A percentile compares a stretch with the other conserved stretches of the same genome.
Evolutionary conservation across 2,329 filamentous ascomycete species (phyloP).

Genomic region (Conoideocrella luteorostrata): DNA sequence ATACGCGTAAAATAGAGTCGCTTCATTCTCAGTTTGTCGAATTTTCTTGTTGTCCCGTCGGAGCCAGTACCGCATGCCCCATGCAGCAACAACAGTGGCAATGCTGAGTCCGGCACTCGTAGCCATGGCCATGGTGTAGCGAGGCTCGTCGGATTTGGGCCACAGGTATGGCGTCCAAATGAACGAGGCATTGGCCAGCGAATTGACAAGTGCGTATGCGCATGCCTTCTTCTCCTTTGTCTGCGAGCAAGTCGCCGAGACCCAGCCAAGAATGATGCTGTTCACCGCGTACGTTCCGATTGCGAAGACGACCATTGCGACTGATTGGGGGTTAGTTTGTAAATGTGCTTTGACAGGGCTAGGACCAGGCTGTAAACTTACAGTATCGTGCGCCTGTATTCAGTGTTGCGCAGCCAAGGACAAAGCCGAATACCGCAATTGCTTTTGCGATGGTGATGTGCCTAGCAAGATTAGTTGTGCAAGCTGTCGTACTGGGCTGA

Average conservation of each 20-base stretch:
- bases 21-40: conserved; percentile 14
- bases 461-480: conserved; percentile 11
- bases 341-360: neutral
- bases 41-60: conserved; percentile 18
- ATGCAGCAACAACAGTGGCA: conserved; percentile 10
- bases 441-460: conserved; percentile 35
- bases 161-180: conserved; percentile 38
- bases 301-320: conserved; percentile 25
- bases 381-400: conserved; percentile 21
- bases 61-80: conserved; percentile 15
- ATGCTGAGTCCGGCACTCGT: neutral
- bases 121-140: conserved; percentile 33
- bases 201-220: conserved; percentile 27
- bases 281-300: conserved; percentile 29
- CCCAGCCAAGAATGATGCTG: conserved; percentile 30
- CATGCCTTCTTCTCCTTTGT: conserved; percentile 38
- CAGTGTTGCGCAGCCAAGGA: conserved; percentile 18
- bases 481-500: too few species aligned
- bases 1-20: conserved; percentile 16
- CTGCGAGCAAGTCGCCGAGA: conserved; percentile 23
- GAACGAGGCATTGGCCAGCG: conserved; percentile 22
- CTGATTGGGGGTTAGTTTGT: neutral
- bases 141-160: conserved; percentile 30
- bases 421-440: conserved; percentile 33
- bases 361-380: neutral